Evolutionary conservation across 2,329 filamentous ascomycete species (phyloP).

Genomic region (Hypoxylon sp.): DNA sequence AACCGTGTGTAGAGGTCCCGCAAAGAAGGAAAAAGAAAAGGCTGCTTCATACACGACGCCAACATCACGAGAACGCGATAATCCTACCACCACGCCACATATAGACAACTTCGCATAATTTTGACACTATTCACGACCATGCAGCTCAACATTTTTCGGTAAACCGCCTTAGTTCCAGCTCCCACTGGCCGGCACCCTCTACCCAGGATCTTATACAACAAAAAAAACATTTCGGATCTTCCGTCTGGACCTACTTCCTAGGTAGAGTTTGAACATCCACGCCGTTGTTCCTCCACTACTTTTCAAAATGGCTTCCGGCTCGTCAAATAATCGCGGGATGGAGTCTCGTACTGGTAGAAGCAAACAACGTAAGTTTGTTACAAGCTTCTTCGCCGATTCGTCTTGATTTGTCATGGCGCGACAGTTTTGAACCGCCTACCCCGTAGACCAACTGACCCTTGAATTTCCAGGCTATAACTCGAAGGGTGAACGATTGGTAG

Average conservation of each 20-base stretch:
- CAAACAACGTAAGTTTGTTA: conserved; percentile 80
- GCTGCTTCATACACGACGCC: conserved; percentile 30
- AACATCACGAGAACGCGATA: conserved; percentile 38
- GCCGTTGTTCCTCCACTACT: conserved; percentile 39
- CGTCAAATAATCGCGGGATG: conserved; percentile 68
- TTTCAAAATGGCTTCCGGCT: conserved; percentile 53
- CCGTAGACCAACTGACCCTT: conserved; percentile 58
- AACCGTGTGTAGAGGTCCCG: conserved; percentile 28
- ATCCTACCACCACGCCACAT: conserved; percentile 23
- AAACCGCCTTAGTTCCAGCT: conserved; percentile 53
- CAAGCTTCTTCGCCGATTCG: conserved; percentile 37
- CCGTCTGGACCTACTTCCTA: conserved; percentile 35
- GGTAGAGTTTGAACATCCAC: conserved; percentile 28
- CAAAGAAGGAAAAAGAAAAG: conserved; percentile 24
- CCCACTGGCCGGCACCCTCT: conserved; percentile 52
- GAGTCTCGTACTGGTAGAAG: conserved; percentile 82
- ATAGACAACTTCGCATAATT: conserved; percentile 40
- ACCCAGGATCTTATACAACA: conserved; percentile 29
- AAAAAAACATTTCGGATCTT: conserved; percentile 26
- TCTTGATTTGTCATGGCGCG: conserved; percentile 45
- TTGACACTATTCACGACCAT: conserved; percentile 51
- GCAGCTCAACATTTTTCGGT: conserved; percentile 55
- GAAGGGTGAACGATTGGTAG: conserved; percentile 93
- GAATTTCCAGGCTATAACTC: conserved; percentile 83
- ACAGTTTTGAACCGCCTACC: conserved; percentile 50